Evolutionary conservation across 2,329 filamentous ascomycete species (phyloP).

Genomic region (Talaromyces rugulosus): DNA sequence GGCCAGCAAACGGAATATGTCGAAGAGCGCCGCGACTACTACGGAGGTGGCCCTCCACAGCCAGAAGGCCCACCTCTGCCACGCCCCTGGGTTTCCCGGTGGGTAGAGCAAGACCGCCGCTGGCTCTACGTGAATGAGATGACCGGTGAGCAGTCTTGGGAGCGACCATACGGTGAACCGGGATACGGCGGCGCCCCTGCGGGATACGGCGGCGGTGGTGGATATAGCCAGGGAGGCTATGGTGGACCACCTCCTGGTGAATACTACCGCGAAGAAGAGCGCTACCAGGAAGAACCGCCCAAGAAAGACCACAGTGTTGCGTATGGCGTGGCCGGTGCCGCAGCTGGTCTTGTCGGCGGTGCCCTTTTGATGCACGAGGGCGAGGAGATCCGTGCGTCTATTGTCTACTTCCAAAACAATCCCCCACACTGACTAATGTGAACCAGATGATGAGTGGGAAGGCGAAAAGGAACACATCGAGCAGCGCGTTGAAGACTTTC

Average conservation of each 20-base stretch:
- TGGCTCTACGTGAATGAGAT: constrained; percentile 46
- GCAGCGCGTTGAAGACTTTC: constrained; percentile 36
- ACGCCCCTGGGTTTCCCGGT: constrained; percentile 43
- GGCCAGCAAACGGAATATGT: constrained; percentile 14
- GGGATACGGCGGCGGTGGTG: constrained; percentile 5
- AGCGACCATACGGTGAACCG: constrained; percentile 26
- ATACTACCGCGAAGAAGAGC: constrained; percentile 1
- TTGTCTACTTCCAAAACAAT: not conserved
- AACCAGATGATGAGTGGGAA: constrained; percentile 30
- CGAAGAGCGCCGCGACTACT: constrained; percentile 15
- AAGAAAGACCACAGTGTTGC: constrained; percentile 28
- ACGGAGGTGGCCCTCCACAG: not conserved
- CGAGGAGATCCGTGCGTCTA: constrained; percentile 35
- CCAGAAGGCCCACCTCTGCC: constrained; percentile 20
- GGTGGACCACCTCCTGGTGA: constrained; percentile 10
- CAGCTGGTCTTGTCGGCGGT: constrained; percentile 40
- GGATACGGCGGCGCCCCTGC: constrained; percentile 16
- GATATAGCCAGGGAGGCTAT: not conserved
- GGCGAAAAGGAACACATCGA: constrained; percentile 29
- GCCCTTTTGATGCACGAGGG: constrained; percentile 45
- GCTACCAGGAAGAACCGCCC: constrained; percentile 14
- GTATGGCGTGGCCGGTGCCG: constrained; percentile 38
- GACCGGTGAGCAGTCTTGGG: constrained; percentile 41
- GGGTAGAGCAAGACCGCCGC: constrained; percentile 37
- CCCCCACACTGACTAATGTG: not conserved